Evolutionary conservation across 169 alveolate genomes (phyloP).

Genomic region (Eimeria tenella): DNA sequence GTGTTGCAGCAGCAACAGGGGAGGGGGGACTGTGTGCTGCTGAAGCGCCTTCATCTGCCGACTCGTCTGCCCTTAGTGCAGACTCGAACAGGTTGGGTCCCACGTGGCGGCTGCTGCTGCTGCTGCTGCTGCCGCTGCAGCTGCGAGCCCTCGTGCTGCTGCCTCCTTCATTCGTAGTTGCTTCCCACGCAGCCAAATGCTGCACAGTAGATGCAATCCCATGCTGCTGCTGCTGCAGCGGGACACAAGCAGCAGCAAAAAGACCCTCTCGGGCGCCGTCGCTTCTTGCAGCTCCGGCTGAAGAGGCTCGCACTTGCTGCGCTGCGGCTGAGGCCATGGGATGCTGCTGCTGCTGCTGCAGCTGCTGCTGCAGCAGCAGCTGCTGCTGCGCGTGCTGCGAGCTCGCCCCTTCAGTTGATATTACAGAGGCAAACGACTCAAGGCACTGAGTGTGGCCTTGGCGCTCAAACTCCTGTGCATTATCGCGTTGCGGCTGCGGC

Average conservation of each 20-base stretch:
- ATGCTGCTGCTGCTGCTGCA: constrained; percentile 40
- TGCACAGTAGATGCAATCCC: background rate
- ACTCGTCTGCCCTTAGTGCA: constrained; percentile 29
- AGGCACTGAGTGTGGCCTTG: background rate
- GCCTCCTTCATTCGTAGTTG: constrained; percentile 4
- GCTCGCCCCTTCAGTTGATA: background rate
- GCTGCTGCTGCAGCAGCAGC: constrained; percentile 28
- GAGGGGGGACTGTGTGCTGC: background rate
- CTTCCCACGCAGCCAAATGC: background rate
- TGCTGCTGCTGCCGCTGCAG: constrained; percentile 48
- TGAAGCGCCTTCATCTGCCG: background rate
- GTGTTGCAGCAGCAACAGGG: background rate
- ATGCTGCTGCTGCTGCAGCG: constrained; percentile 14
- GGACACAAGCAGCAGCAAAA: background rate
- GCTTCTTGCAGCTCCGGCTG: background rate
- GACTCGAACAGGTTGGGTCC: constrained; percentile 18
- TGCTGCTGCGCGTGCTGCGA: constrained; percentile 22
- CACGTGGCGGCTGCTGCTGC: constrained; percentile 16
- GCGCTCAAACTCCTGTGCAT: background rate
- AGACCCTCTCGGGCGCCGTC: background rate
- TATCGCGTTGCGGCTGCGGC: background rate
- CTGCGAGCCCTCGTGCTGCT: constrained; percentile 52
- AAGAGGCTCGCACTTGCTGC: background rate
- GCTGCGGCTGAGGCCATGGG: background rate
- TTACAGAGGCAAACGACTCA: constrained; percentile 25